Conservation (phyloP, 345 rosid species). For the Brassica carinata region DNA sequence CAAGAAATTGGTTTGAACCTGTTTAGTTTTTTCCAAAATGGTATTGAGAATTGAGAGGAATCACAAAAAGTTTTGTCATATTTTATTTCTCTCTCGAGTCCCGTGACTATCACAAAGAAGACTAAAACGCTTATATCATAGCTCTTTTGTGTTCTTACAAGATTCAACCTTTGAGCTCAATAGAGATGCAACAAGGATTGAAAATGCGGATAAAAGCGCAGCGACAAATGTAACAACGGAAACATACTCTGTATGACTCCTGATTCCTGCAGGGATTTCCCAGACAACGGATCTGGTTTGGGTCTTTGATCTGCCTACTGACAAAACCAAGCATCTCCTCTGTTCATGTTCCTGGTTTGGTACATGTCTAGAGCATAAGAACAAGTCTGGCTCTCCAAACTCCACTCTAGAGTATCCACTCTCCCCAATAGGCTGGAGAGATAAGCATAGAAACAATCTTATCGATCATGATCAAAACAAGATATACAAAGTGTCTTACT, state of each 20-base stretch:
- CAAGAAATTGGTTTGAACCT: not conserved
- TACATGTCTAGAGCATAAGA: constrained; percentile 46
- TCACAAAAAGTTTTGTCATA: not conserved
- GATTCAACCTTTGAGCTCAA: constrained; percentile 37
- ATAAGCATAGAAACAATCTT: not conserved
- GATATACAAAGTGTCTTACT: not conserved
- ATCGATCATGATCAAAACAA: not conserved
- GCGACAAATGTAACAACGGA: constrained; percentile 56
- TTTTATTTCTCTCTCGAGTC: not conserved
- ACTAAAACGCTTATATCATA: constrained; percentile 9
- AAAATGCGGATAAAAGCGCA: constrained; percentile 51
- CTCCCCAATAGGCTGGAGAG: constrained; percentile 55
- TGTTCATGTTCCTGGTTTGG: constrained; percentile 28
- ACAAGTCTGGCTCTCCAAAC: constrained; percentile 65
- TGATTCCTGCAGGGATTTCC: constrained; percentile 67
- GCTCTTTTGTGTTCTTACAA: constrained; percentile 20
- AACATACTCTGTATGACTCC: constrained; percentile 52
- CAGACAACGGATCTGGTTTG: constrained; percentile 44
- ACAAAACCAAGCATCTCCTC: constrained; percentile 47
- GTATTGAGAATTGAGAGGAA: not conserved
- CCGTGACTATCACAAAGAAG: not conserved
- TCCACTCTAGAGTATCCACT: constrained; percentile 64
- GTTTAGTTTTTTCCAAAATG: not conserved
- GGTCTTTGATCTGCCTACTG: constrained; percentile 30
- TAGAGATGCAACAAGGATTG: constrained; percentile 48